Base-by-base conservation (phyloP, 495 filamentous ascomycete genomes). In the Cryomyces minteri region DNA sequence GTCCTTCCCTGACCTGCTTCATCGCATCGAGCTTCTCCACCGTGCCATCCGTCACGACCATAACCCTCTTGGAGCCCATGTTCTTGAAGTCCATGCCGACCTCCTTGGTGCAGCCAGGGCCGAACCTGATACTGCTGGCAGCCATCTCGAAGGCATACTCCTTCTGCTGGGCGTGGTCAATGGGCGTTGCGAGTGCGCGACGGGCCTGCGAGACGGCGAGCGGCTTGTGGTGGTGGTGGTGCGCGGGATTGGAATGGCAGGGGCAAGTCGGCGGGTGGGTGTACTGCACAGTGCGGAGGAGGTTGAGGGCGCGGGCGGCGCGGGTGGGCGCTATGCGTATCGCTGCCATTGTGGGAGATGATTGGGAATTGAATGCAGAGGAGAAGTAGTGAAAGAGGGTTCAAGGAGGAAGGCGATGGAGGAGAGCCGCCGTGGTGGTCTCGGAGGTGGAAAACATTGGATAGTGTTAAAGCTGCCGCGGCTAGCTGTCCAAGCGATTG, bases 111-210 rank as follows among this genome's bases (percentile, higher is more conserved):
- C 76, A 79, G 4, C 90, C 90, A 0, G 84, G 82, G 0, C 90
- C 90, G 54, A 94, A 98, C 11, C 92, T 80, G 56, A 98, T 93
- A 39, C 77, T 83, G 0, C 84, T 90, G 4, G 90, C 84, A 1
- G 81, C 90, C 88, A 98, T 94, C 63, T 98, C 88, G 57, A 98
- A 98, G 33, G 90, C 90, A 66, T 96, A 96, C 56, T 98, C 90
- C 60, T 88, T 94, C 58, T 88, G 75, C 46, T 76, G 73, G 3
- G 77, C 65, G 4, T 62, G 58, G 53, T 87, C 82, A 6, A 74
- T 60, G 0, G 87, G 87, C 0, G 83, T 88, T 33, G 84, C 84
- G 51, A 82, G 65, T 33, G 74, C 67, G 30, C 74, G 71, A 39
- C 67, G 69, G 31, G 74, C 70, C 60, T 75, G 69, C 31, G 62